Conservation (phyloP, 768 basidiomycete genomes). For the Phanerochaete carnosa region DNA sequence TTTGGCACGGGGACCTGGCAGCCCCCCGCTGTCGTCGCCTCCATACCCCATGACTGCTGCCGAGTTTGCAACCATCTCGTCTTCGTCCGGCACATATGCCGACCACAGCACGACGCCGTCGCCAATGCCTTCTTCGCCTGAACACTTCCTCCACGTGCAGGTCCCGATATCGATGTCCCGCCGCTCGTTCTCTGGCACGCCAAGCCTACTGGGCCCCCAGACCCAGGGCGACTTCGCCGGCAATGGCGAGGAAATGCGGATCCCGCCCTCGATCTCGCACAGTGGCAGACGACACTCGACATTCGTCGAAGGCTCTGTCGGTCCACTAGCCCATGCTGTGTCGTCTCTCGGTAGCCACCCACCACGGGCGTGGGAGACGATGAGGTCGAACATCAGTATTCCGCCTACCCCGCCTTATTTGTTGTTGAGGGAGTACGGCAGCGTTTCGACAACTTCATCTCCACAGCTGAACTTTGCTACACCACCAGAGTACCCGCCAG, state of each 20-base stretch:
- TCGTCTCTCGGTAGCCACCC: background rate
- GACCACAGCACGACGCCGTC: background rate
- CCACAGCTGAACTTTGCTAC: background rate
- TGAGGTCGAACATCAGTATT: background rate
- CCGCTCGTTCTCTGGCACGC: conserved; percentile 6
- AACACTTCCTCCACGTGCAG: background rate
- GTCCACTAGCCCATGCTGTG: background rate
- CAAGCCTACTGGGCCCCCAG: background rate
- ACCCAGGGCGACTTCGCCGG: background rate
- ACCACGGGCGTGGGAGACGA: background rate
- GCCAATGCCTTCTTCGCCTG: background rate
- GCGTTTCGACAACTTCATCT: background rate
- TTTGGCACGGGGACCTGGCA: background rate
- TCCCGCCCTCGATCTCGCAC: conserved; percentile 1
- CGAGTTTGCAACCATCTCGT: background rate
- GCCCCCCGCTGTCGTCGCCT: background rate
- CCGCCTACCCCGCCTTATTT: background rate
- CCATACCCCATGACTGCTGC: background rate
- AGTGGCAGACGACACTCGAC: background rate
- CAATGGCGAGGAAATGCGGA: background rate
- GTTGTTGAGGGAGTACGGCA: background rate
- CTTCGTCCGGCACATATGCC: background rate
- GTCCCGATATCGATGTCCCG: conserved; percentile 8
- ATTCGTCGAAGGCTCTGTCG: background rate
- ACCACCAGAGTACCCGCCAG: background rate